Evolutionary conservation across 192 early-diverging fungal species (phyloP), one percentile per base, ranked within the genome.

Genomic region (Coemansia sp.): DNA sequence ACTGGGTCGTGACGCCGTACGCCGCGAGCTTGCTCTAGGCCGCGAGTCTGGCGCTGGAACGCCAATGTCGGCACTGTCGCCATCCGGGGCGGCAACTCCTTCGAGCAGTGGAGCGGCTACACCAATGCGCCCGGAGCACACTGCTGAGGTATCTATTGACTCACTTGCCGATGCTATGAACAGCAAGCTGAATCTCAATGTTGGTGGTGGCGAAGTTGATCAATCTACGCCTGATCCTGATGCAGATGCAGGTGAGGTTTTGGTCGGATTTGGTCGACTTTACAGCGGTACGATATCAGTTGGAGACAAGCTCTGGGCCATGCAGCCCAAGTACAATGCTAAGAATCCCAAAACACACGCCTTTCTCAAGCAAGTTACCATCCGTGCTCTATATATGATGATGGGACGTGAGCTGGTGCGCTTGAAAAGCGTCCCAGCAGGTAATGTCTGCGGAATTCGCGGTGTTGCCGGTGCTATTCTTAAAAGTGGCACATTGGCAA

Each of bases 381-480:
- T 98, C 30, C 73, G 90, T 34, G 84, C 82, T 31, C 76, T 99
- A 44, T 99, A 94, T 54, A 82, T 99, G 84, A 86, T 98, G 74
- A 99, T 99, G 97, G 97, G 97, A 5, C 84, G 94, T 26, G 97
- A 99, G 48, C 74, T 99, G 54, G 87, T 92, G 63, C 80, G 78
- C 19, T 64, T 99, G 64, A 74, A 86, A 10, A 84, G 89, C 63
- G 97, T 97, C 0, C 88, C 92, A 0, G 97, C 97, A 10, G 97
- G 97, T 9, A 96, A 96, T 75, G 89, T 98, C 4, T 97, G 97
- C 84, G 97, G 93, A 24, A 93, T 99, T 64, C 89, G 88, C 30
- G 90, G 90, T 2, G 75, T 97, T 28, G 92, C 90, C n/a, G 89
- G 88, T 1, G 86, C 90, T 56, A 86, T 99, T n/a, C 76, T 98